phyloP scores from a whole-genome alignment of 2,329 filamentous ascomycete genomes.

The Arthroderma sp. region DNA sequence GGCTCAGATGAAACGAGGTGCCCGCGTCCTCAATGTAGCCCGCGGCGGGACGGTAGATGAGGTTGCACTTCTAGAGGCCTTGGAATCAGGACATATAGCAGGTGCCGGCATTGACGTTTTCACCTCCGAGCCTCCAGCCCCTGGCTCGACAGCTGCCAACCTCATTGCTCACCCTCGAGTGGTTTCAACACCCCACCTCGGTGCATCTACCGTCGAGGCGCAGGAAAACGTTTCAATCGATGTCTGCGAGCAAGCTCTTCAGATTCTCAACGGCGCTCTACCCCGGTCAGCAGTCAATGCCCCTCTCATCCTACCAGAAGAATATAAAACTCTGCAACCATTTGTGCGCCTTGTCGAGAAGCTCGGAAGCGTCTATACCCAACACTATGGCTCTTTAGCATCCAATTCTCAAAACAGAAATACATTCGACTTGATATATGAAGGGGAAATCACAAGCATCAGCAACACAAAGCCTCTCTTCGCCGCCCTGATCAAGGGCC shows the following conservation, averaged over 20 bases:
- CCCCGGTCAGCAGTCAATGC: conserved; percentile 69
- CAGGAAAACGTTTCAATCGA: conserved; percentile 76
- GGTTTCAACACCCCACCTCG: conserved; percentile 66
- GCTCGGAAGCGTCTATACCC: conserved; percentile 66
- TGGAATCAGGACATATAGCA: conserved; percentile 58
- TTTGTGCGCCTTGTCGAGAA: conserved; percentile 65
- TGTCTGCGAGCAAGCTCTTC: conserved; percentile 65
- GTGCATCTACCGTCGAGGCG: conserved; percentile 67
- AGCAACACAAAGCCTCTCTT: conserved; percentile 67
- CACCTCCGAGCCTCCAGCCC: conserved; percentile 57
- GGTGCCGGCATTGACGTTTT: conserved; percentile 73
- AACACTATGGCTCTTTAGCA: conserved; percentile 46
- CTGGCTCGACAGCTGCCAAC: conserved; percentile 46
- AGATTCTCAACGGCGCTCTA: conserved; percentile 58
- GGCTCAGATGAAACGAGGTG: conserved; percentile 56
- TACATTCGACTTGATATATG: conserved; percentile 63
- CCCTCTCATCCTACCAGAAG: conserved; percentile 66
- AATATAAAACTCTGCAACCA: conserved; percentile 64
- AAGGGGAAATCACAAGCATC: conserved; percentile 58
- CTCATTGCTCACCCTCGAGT: conserved; percentile 58
- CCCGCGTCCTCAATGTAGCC: conserved; percentile 65
- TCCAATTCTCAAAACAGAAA: conserved; percentile 42
- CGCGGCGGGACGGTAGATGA: conserved; percentile 72
- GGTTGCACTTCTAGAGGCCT: conserved; percentile 52
- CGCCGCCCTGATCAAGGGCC: conserved; percentile 64